Conservation (phyloP, 2,329 filamentous ascomycete species). For the Knufia fluminis region DNA sequence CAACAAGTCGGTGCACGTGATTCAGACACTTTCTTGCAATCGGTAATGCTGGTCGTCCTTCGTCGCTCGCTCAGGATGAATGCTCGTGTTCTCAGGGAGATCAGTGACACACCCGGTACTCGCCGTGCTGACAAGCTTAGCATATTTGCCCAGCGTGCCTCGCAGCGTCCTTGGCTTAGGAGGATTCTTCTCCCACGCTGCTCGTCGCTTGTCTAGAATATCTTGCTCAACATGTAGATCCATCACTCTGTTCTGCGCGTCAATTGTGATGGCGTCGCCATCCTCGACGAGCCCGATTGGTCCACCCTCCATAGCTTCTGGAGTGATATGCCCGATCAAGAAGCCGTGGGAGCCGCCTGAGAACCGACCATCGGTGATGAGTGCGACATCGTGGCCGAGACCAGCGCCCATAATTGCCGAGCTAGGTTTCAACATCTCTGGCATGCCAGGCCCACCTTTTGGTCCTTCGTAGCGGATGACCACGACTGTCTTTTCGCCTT, state of each 20-base stretch:
- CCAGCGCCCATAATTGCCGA: constrained; percentile 67
- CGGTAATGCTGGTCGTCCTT: background rate
- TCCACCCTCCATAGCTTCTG: constrained; percentile 76
- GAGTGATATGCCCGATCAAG: constrained; percentile 78
- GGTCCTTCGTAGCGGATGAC: constrained; percentile 67
- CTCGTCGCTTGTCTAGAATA: constrained; percentile 51
- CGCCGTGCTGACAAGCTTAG: constrained; percentile 40
- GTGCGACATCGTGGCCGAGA: constrained; percentile 58
- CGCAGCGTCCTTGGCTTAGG: constrained; percentile 51
- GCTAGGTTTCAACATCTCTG: constrained; percentile 64
- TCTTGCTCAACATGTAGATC: constrained; percentile 58
- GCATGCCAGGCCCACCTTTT: constrained; percentile 66
- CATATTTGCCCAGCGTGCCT: constrained; percentile 64
- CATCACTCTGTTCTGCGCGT: constrained; percentile 61
- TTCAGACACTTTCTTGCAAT: too few species aligned
- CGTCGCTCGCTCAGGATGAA: constrained; percentile 4
- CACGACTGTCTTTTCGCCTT: constrained; percentile 67
- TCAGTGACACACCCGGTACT: constrained; percentile 30
- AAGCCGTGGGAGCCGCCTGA: constrained; percentile 77
- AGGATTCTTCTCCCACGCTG: constrained; percentile 49
- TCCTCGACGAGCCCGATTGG: constrained; percentile 76
- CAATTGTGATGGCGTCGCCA: constrained; percentile 72
- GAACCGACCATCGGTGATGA: constrained; percentile 69
- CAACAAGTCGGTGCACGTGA: too few species aligned
- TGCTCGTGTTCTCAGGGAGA: constrained; percentile 7